Conservation (phyloP, 208 protist genomes). For the Borovskyia barvae region DNA sequence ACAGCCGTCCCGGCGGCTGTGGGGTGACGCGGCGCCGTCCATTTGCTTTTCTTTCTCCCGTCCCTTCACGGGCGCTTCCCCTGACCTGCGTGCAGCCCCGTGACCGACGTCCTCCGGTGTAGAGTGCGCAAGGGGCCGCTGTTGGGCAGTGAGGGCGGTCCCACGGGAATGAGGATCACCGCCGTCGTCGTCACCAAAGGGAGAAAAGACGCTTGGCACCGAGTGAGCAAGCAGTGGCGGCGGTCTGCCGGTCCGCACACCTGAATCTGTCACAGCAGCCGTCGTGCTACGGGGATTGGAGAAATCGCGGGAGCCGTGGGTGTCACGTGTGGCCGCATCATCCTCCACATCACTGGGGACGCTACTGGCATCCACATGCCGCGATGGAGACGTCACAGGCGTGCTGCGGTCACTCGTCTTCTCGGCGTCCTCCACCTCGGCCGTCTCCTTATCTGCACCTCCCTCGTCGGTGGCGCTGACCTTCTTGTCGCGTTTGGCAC, state of each 20-base stretch:
- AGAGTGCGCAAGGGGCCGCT: too few relatives aligned
- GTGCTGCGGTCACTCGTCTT: slow-evolving; percentile 10
- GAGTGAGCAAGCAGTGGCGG: slow-evolving; percentile 13
- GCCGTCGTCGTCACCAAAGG: background rate
- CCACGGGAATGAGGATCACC: too few relatives aligned
- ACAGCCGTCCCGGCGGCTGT: background rate
- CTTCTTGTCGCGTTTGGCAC: slow-evolving; percentile 5
- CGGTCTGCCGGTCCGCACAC: too few relatives aligned
- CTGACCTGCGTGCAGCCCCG: background rate
- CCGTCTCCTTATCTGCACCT: slow-evolving; percentile 14
- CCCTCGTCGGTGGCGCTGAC: background rate
- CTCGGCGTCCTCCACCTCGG: slow-evolving; percentile 19
- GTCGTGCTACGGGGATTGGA: too few relatives aligned
- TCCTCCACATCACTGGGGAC: slow-evolving; percentile 22
- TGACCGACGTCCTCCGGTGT: too few relatives aligned
- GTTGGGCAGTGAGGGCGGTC: too few relatives aligned
- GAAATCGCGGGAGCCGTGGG: too few relatives aligned
- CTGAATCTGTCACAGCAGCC: too few relatives aligned
- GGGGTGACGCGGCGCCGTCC: background rate
- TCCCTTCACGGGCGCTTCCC: background rate
- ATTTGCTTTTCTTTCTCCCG: background rate
- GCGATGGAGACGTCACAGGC: slow-evolving; percentile 14
- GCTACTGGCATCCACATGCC: slow-evolving; percentile 1
- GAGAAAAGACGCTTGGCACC: background rate
- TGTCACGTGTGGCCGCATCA: too few relatives aligned